phyloP scores from a whole-genome alignment of 169 alveolate species.

The Eimeria sp. region DNA sequence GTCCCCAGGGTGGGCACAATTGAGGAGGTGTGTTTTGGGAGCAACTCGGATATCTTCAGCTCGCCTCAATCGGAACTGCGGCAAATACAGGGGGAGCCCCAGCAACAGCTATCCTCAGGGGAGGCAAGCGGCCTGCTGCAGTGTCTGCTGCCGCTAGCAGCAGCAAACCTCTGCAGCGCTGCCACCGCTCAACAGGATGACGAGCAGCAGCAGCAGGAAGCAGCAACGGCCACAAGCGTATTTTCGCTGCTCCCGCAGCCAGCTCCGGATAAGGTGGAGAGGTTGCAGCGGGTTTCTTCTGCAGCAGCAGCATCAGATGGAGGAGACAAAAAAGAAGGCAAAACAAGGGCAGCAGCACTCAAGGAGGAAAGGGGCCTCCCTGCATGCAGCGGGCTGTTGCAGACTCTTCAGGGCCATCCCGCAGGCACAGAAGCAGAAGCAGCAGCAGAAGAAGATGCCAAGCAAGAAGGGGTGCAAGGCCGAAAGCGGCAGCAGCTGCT shows the following conservation, averaged over 20 bases:
- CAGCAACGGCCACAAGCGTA: not conserved
- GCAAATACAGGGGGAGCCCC: not conserved
- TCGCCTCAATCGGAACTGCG: not conserved
- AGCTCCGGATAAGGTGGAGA: not conserved
- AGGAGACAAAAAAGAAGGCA: not conserved
- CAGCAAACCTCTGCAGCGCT: not conserved
- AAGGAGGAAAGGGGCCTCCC: not conserved
- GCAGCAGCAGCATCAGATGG: not conserved
- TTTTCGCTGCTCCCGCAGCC: conserved; percentile 37
- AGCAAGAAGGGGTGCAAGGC: not conserved
- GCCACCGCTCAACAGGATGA: not conserved
- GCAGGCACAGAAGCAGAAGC: not conserved
- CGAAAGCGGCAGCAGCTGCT: not conserved
- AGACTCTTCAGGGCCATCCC: not conserved
- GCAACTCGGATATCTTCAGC: not conserved
- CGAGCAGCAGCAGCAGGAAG: conserved; percentile 7
- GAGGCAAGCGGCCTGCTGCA: conserved; percentile 41
- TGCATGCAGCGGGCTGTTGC: conserved; percentile 22
- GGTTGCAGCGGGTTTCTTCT: not conserved
- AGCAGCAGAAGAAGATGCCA: not conserved
- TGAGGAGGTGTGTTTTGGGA: not conserved
- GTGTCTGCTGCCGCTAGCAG: conserved; percentile 51
- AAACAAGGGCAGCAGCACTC: not conserved
- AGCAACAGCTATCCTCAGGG: not conserved
- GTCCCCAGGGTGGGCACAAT: too few relatives aligned